Conservation (phyloP, 805 yeast genomes). For the Nakazawaea ernobii region DNA sequence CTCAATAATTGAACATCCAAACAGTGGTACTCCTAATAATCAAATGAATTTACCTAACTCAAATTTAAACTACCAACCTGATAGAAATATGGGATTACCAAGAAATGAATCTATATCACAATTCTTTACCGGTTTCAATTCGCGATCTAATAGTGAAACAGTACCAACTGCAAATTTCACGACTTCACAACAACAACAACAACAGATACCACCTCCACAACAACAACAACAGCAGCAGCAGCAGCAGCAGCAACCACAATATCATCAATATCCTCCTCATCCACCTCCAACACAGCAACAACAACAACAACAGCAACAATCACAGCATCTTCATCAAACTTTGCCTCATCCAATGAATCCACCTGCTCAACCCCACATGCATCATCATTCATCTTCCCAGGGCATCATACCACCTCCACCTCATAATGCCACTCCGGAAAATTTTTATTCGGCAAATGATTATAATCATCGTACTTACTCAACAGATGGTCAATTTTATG, state of each 20-base stretch:
- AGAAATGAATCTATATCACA: constrained; percentile 11
- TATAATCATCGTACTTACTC: constrained; percentile 7
- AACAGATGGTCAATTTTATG: constrained; percentile 7
- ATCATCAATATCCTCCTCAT: background rate
- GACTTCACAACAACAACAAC: background rate
- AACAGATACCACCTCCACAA: background rate
- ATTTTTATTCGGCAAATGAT: background rate
- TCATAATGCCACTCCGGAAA: background rate
- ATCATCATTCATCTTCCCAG: background rate
- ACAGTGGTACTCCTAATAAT: background rate
- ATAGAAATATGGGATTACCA: constrained; percentile 1
- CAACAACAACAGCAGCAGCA: background rate
- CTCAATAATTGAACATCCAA: constrained; percentile 5
- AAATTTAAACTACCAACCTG: background rate
- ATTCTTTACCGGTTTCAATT: constrained; percentile 8
- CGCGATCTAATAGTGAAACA: constrained; percentile 3
- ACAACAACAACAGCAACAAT: constrained; percentile 4
- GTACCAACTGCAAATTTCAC: constrained; percentile 3
- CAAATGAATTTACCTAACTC: background rate
- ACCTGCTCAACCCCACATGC: constrained; percentile 5
- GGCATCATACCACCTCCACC: background rate
- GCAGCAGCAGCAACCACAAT: background rate
- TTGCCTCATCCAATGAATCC: constrained; percentile 8
- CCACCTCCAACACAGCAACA: background rate
- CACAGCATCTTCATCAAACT: background rate